Evolutionary conservation across 2,329 filamentous ascomycete genomes (phyloP).

Genomic region (Colletotrichum cuscutae): DNA sequence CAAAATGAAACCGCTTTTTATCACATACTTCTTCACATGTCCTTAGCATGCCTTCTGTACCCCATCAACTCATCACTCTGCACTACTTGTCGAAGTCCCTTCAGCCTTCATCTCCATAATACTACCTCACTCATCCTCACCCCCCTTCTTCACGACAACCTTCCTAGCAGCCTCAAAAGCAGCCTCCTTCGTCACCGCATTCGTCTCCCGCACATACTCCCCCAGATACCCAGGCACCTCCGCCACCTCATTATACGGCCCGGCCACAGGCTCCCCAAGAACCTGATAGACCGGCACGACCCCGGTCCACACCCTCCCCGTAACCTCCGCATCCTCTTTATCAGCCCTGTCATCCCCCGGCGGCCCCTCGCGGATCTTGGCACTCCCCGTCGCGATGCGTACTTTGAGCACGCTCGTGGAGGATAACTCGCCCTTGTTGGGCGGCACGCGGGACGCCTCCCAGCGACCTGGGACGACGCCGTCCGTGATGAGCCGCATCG

Average conservation of each 20-base stretch:
- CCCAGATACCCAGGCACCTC: conserved; percentile 71
- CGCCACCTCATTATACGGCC: conserved; percentile 67
- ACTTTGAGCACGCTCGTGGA: conserved; percentile 79
- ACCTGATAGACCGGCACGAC: conserved; percentile 71
- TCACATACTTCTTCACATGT: background rate
- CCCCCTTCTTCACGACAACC: background rate
- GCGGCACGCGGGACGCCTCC: conserved; percentile 74
- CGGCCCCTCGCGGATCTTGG: conserved; percentile 76
- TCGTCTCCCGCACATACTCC: conserved; percentile 52
- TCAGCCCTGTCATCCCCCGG: conserved; percentile 67
- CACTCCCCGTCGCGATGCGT: conserved; percentile 75
- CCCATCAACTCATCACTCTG: too few relatives aligned
- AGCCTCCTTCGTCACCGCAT: conserved; percentile 39
- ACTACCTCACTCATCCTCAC: background rate
- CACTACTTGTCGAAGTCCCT: too few relatives aligned
- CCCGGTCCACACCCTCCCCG: conserved; percentile 63
- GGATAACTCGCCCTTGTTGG: conserved; percentile 78
- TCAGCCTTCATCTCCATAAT: too few relatives aligned
- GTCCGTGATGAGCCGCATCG: conserved; percentile 83
- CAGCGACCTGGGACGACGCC: conserved; percentile 76
- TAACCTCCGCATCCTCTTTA: conserved; percentile 52
- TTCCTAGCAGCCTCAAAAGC: conserved; percentile 38
- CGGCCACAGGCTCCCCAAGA: conserved; percentile 71
- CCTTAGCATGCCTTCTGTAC: too few relatives aligned
- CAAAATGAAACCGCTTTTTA: background rate